Evolutionary conservation across 768 basidiomycete genomes (phyloP).

Genomic region (Suillus spraguei): DNA sequence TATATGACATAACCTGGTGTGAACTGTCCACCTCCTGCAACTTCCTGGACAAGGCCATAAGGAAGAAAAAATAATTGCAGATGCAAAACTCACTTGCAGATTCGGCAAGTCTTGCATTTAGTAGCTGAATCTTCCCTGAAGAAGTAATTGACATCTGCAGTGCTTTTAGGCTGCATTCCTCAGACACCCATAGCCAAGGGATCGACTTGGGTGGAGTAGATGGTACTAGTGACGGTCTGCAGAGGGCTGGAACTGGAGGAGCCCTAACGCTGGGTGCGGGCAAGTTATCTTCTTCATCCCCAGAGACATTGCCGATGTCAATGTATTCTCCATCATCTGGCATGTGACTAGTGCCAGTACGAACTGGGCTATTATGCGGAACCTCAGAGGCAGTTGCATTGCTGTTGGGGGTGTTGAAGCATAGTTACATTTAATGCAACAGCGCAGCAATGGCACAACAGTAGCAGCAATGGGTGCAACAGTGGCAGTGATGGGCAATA

Average conservation of each 20-base stretch:
- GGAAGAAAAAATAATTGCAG: not conserved
- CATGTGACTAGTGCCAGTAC: not conserved
- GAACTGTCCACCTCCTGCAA: not conserved
- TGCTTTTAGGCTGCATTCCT: not conserved
- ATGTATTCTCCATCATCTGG: not conserved
- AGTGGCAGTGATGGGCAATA: not conserved
- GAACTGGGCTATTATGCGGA: not conserved
- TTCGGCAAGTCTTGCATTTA: not conserved
- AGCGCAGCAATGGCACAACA: not conserved
- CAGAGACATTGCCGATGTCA: not conserved
- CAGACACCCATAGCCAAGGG: not conserved
- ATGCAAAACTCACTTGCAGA: not conserved
- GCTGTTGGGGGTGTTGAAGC: not conserved
- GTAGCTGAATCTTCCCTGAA: not conserved
- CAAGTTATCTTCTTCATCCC: not conserved
- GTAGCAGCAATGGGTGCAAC: not conserved
- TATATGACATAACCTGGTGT: not conserved
- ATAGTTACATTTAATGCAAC: not conserved
- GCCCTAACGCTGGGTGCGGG: not conserved
- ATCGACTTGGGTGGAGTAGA: not conserved
- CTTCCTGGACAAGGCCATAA: not conserved
- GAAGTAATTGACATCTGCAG: not conserved
- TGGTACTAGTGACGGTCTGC: not conserved
- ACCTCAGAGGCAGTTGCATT: not conserved
- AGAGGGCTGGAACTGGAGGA: not conserved